Base-by-base conservation (phyloP, 2,329 filamentous ascomycete species). In the Pyrenophora graminea region DNA sequence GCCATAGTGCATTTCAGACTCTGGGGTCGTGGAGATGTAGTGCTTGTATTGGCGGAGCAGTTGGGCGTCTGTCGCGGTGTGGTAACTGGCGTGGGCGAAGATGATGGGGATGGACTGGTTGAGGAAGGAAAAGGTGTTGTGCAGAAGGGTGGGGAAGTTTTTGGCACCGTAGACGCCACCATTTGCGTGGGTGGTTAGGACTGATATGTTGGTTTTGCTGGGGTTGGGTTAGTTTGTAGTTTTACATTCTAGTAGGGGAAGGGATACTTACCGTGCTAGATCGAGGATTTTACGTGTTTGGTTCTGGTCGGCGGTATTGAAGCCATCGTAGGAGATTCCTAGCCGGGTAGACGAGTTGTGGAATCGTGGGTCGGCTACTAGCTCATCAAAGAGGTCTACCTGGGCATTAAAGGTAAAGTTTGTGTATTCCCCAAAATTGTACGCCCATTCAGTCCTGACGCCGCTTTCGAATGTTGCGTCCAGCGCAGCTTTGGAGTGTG, bases 1-100 rank as follows among this genome's bases (percentile, higher is more conserved):
- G n/a, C 82, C 82, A 64, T 79, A 84, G 62, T 83, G 80, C 74
- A 82, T 79, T 59, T 85, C 82, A 0, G 80, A 82, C 59, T 85
- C 83, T 1, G 82, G 81, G 0, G 83, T 85, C 51, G 81, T 81
- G 44, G 80, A 81, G 36, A 85, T 67, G 67, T 80, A 79, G 43
- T 83, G 77, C 65, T 84, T 79, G 2, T 75, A 75, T 0, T 66
- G 52, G 9, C 79, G 78, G 1, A 85, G 74, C 0, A 82, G 70
- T 1, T 66, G 45, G 0, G 71, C 70, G 12, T 78, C 76, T 0
- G 55, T 49, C 0, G 72, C 62, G 0, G 76, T 76, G 15, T 82
- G 63, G 64, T 74, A 80, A 12, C 70, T 73, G 0, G 73, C 80
- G 58, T 84, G 82, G 0, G 80, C 79, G 63, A 84, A 79, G 45